Evolutionary conservation across 78 protist genomes (phyloP).

Genomic region (Emiliania huxleyi): DNA sequence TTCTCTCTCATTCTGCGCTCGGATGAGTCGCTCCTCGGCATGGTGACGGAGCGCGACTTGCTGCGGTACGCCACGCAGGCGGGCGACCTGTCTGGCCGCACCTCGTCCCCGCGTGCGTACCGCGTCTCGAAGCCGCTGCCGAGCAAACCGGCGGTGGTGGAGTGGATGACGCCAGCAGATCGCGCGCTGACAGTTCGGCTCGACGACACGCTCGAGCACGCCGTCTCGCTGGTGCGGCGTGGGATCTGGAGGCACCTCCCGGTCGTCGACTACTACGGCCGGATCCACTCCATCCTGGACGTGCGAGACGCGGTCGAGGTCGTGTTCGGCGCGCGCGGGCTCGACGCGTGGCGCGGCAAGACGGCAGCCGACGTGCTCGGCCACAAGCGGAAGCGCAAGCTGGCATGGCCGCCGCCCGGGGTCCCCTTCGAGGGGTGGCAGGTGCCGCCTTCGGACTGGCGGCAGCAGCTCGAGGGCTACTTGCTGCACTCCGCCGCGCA

Average conservation of each 20-base stretch:
- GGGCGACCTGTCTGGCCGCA: no score
- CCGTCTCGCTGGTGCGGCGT: no score
- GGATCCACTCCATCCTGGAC: not conserved
- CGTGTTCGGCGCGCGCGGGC: not conserved
- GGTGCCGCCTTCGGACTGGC: no score
- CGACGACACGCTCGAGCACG: not conserved
- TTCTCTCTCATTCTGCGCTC: no score
- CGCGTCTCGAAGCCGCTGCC: no score
- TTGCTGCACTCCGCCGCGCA: not conserved
- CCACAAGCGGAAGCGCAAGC: not conserved
- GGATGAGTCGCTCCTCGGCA: no score
- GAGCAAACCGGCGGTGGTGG: not conserved
- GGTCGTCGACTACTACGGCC: not conserved
- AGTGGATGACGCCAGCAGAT: not conserved
- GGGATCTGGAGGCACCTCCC: not conserved
- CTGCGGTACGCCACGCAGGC: no score
- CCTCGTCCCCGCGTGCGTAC: not conserved
- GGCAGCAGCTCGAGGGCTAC: not conserved
- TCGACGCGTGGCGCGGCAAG: not conserved
- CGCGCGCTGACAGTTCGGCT: not conserved
- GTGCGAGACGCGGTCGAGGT: not conserved
- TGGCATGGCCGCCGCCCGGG: not conserved
- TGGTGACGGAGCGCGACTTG: no score
- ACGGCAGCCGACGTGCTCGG: not conserved
- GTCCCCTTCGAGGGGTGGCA: no score